Evolutionary conservation across 441 rosid genomes (phyloP).

Genomic region (Erysimum pusillum): DNA sequence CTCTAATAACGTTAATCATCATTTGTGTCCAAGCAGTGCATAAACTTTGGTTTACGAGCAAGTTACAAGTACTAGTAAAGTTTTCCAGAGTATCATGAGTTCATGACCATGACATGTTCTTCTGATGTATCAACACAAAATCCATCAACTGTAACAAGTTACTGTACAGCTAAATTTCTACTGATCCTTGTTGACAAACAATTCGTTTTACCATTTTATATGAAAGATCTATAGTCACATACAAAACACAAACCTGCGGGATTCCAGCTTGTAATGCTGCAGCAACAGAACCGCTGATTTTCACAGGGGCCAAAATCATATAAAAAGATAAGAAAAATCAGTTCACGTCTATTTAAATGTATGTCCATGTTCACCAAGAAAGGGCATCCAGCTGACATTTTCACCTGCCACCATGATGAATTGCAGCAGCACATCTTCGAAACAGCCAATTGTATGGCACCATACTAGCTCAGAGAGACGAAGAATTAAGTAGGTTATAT

Average conservation of each 20-base stretch:
- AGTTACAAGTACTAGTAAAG: neutral
- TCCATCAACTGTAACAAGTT: neutral
- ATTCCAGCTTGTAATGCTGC: slow-evolving; percentile 86
- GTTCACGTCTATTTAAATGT: neutral
- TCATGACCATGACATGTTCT: neutral
- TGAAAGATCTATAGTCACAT: slow-evolving; percentile 4
- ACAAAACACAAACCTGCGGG: slow-evolving; percentile 71
- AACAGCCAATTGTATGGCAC: slow-evolving; percentile 83
- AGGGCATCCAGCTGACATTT: slow-evolving; percentile 25
- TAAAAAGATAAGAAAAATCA: slow-evolving; percentile 37
- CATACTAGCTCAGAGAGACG: slow-evolving; percentile 53
- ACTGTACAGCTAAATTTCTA: neutral
- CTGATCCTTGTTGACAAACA: neutral
- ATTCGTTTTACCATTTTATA: neutral
- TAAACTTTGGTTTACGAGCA: slow-evolving; percentile 3
- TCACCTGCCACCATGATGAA: slow-evolving; percentile 98
- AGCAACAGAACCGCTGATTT: slow-evolving; percentile 83
- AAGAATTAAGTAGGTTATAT: neutral
- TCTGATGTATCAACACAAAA: neutral
- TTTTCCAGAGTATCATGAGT: neutral
- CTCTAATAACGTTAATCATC: neutral
- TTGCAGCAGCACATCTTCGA: slow-evolving; percentile 73
- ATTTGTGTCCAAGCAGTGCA: slow-evolving; percentile 5
- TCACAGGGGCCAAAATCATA: slow-evolving; percentile 23
- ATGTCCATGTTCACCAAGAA: slow-evolving; percentile 12